These are phyloP conservation scores for Ophiocordyceps camponoti-saundersi DNA, from an alignment of 2,329 filamentous ascomycete species.

Conservation along the genomic window DNA sequence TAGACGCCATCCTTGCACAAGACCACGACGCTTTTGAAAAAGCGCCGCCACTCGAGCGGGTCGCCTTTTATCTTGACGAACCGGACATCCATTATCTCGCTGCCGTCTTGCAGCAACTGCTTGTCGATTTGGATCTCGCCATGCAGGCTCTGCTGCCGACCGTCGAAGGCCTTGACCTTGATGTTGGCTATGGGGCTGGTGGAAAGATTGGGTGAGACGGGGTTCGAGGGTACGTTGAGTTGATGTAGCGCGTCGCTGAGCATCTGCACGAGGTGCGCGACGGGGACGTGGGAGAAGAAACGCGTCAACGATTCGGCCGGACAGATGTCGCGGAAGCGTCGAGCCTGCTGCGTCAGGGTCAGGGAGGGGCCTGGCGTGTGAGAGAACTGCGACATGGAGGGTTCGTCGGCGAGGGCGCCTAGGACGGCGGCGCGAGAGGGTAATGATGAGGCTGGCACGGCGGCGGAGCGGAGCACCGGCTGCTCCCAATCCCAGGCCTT, in stretches of 20 bases:
- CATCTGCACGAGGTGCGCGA: slow-evolving; percentile 60
- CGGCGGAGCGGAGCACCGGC: slow-evolving; percentile 40
- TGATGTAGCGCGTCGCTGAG: slow-evolving; percentile 68
- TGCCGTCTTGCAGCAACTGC: slow-evolving; percentile 35
- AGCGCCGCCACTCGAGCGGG: slow-evolving; percentile 85
- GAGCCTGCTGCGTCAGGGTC: slow-evolving; percentile 75
- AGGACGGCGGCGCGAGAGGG: slow-evolving; percentile 21
- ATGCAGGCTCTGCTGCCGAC: slow-evolving; percentile 52
- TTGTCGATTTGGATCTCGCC: slow-evolving; percentile 61
- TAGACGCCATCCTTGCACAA: slow-evolving; percentile 75
- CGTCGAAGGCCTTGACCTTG: slow-evolving; percentile 59
- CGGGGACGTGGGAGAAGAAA: slow-evolving; percentile 74
- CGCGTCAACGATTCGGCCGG: slow-evolving; percentile 75
- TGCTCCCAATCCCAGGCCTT: slow-evolving; percentile 78
- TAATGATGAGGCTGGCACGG: slow-evolving; percentile 19
- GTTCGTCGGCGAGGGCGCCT: slow-evolving; percentile 66
- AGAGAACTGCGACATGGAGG: slow-evolving; percentile 74
- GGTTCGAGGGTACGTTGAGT: slow-evolving; percentile 61
- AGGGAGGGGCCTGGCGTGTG: slow-evolving; percentile 61
- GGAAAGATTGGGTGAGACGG: slow-evolving; percentile 25
- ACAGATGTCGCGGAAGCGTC: slow-evolving; percentile 78
- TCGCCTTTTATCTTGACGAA: slow-evolving; percentile 94
- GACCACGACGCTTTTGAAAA: slow-evolving; percentile 91
- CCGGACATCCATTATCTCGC: slow-evolving; percentile 62
- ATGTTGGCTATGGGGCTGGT: slow-evolving; percentile 44